Evolutionary conservation across 1,284 basidiomycete genomes (phyloP), one percentile per base, ranked within the genome.

Genomic region (Fomitopsis schrenkii): DNA sequence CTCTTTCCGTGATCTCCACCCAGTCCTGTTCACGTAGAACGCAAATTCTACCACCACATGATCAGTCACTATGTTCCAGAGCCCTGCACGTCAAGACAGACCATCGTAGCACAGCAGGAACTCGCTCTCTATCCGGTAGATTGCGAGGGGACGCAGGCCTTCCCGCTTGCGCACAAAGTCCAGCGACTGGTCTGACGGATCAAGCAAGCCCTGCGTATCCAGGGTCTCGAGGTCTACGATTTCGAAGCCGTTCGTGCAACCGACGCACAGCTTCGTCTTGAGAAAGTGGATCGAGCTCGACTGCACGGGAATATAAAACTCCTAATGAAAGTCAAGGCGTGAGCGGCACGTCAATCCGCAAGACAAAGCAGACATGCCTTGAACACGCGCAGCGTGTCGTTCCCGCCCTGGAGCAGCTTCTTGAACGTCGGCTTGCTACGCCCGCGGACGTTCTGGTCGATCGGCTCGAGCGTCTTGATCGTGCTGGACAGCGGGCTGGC

Each of bases 301-400:
- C 76, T 98, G 96, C 17, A 97, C 94, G 0, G 97, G 97, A 62
- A 99, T 98, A 75, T 99, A 99, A 77, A 99, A 99, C 76, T 99
- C 94, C 93, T 95, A 68, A 26, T 68, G 45, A 59, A 12, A 59
- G 35, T 15, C 46, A 50, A 40, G 38, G 38, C 38, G 64, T 61
- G 15, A 57, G 48, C 14, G 17, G 19, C 19, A 33, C 5, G 14
- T 40, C 3, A 26, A 6, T 44, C 35, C 26, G 45, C 30, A 45
- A 10, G 44, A 55, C 17, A 14, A 6, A 26, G 22, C 22, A 22
- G 14, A 77, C 86, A 57, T 67, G 93, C 94, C 81, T 95, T 94
- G 84, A 97, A 98, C 38, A 94, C 82, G 73, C 93, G 91, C 55
- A 99, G 82, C 14, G 95, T 94, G 72, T 99, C 97, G 72, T 98